A percentile compares a stretch with the other conserved stretches of the same genome.
Evolutionary conservation across 768 basidiomycete species (phyloP).

Genomic region (Coprinopsis cinerea): DNA sequence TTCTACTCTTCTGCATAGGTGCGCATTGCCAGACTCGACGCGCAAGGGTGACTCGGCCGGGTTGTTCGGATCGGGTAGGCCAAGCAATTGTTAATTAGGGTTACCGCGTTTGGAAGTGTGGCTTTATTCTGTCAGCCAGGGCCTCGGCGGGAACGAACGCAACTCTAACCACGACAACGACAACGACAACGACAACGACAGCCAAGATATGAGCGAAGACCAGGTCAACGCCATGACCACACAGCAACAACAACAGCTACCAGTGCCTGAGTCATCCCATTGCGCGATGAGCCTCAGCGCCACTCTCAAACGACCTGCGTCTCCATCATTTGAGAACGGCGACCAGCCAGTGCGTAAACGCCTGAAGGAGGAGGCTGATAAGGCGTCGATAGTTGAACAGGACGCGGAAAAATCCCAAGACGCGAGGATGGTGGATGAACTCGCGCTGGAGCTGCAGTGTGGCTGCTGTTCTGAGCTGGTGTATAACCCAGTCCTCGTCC

Average conservation of each 20-base stretch:
- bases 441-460: constrained; percentile 74
- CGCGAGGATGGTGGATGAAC: constrained; percentile 46
- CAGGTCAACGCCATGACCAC: constrained; percentile 8
- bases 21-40: too few relatives aligned
- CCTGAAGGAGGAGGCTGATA: constrained; percentile 41
- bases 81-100: constrained; percentile 13
- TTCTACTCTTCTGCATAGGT: too few relatives aligned
- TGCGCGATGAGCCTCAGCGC: constrained; percentile 12
- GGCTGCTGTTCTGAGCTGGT: constrained; percentile 81
- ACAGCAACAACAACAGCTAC: neutral
- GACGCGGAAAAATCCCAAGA: constrained; percentile 7
- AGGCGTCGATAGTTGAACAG: constrained; percentile 7
- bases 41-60: neutral
- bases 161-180: constrained; percentile 15
- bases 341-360: constrained; percentile 48
- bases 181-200: neutral
- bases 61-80: neutral
- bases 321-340: constrained; percentile 47
- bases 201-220: constrained; percentile 13
- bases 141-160: constrained; percentile 18
- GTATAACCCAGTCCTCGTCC: constrained; percentile 76
- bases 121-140: constrained; percentile 22
- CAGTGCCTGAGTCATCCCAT: constrained; percentile 10
- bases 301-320: constrained; percentile 55
- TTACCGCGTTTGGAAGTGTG: constrained; percentile 25